These are phyloP conservation scores for Hanseniaspora sp. DNA, from an alignment of 1,139 yeast genomes.

Conservation along the genomic window DNA sequence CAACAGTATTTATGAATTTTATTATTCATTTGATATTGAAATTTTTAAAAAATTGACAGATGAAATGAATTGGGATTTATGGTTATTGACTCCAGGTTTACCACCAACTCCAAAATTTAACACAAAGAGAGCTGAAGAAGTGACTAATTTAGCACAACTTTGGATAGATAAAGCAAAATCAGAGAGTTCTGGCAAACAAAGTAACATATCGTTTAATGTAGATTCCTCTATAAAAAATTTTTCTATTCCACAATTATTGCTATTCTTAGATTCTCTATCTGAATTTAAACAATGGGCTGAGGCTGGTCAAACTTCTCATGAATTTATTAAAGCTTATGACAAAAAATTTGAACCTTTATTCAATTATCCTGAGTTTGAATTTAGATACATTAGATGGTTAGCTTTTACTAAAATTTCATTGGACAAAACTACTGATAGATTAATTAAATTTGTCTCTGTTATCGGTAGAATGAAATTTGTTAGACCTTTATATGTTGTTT, in stretches of 20 bases:
- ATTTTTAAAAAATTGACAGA: conserved; percentile 36
- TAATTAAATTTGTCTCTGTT: conserved; percentile 78
- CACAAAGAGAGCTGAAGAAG: conserved; percentile 64
- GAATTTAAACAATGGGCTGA: conserved; percentile 26
- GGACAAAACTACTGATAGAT: conserved; percentile 36
- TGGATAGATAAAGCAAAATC: conserved; percentile 41
- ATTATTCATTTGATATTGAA: conserved; percentile 18
- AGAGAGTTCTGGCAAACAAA: not conserved
- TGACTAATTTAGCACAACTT: conserved; percentile 50
- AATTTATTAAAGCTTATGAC: conserved; percentile 26
- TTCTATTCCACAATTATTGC: conserved; percentile 65
- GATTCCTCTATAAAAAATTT: conserved; percentile 35
- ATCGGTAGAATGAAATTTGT: conserved; percentile 94
- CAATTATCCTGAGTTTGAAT: conserved; percentile 65
- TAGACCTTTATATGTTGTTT: conserved; percentile 66
- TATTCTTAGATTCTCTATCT: conserved; percentile 63
- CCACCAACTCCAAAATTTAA: conserved; percentile 80
- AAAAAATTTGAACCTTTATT: conserved; percentile 20
- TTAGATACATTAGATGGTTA: conserved; percentile 42
- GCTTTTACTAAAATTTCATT: conserved; percentile 49
- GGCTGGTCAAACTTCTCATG: conserved; percentile 25
- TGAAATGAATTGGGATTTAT: conserved; percentile 68
- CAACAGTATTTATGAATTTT: conserved; percentile 60
- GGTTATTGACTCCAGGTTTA: conserved; percentile 75
- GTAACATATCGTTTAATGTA: conserved; percentile 15